phyloP scores from a whole-genome alignment of 1,139 yeast genomes.

The Pichia sp. region DNA sequence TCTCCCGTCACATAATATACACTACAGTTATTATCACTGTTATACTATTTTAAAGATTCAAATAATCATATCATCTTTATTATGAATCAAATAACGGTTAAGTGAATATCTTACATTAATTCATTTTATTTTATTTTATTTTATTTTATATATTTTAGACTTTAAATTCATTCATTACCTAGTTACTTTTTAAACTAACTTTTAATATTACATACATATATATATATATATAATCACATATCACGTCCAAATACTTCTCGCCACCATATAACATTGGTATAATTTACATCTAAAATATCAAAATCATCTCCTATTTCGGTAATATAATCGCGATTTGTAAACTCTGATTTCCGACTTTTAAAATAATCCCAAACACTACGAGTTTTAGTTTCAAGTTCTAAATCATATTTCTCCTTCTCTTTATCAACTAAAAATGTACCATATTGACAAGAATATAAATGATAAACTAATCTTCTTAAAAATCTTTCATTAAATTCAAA shows the following conservation, averaged over 20 bases:
- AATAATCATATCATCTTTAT: no score
- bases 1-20: no score
- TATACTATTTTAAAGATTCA: no score
- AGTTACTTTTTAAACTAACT: no score
- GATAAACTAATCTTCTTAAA: slow-evolving; percentile 75
- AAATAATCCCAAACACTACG: slow-evolving; percentile 94
- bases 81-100: no score
- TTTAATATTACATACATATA: no score
- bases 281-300: slow-evolving; percentile 13
- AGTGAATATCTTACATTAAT: no score
- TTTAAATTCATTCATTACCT: no score
- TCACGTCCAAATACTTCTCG: slow-evolving; percentile 56
- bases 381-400: slow-evolving; percentile 43
- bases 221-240: not conserved
- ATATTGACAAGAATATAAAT: slow-evolving; percentile 88
- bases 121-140: no score
- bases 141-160: no score
- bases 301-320: slow-evolving; percentile 2
- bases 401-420: slow-evolving; percentile 53
- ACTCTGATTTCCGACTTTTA: slow-evolving; percentile 67
- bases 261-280: slow-evolving; percentile 28
- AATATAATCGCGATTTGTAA: slow-evolving; percentile 46
- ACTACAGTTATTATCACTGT: no score
- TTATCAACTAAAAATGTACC: slow-evolving; percentile 81
- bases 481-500: slow-evolving; percentile 91